Conservation (phyloP, 208 protist species). For the Crithidia thermophila region DNA sequence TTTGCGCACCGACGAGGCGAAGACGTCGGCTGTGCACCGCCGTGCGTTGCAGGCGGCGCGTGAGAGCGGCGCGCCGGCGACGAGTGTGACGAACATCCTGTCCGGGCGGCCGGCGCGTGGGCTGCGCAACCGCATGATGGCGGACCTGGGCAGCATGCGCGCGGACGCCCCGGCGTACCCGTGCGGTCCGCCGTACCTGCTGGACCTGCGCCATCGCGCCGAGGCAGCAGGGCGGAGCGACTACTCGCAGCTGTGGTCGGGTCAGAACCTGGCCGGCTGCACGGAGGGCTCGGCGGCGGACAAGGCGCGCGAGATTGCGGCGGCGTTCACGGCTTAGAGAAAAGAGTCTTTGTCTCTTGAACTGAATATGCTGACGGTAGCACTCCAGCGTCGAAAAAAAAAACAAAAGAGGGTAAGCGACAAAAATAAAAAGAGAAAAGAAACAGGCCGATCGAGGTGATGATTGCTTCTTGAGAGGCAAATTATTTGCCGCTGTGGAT, state of each 20-base stretch:
- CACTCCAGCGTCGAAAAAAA: too few relatives aligned
- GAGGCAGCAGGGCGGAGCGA: constrained; percentile 20
- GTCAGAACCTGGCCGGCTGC: constrained; percentile 26
- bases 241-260: constrained; percentile 29
- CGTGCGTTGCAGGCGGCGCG: constrained; percentile 9
- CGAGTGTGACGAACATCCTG: constrained; percentile 22
- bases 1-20: constrained; percentile 29
- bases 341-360: too few relatives aligned
- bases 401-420: too few relatives aligned
- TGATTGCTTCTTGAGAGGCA: too few relatives aligned
- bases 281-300: neutral
- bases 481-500: too few relatives aligned
- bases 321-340: neutral
- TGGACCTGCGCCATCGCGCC: constrained; percentile 9
- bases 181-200: constrained; percentile 19
- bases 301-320: neutral
- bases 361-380: too few relatives aligned
- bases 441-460: too few relatives aligned
- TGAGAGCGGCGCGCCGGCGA: neutral
- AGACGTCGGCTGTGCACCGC: constrained; percentile 20
- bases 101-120: constrained; percentile 24
- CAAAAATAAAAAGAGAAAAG: too few relatives aligned
- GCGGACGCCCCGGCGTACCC: constrained; percentile 24
- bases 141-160: constrained; percentile 23
- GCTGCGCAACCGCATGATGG: constrained; percentile 25